These are phyloP conservation scores for Yamadazyma dushanensis DNA, from an alignment of 1,139 yeast species.

Conservation along the genomic window DNA sequence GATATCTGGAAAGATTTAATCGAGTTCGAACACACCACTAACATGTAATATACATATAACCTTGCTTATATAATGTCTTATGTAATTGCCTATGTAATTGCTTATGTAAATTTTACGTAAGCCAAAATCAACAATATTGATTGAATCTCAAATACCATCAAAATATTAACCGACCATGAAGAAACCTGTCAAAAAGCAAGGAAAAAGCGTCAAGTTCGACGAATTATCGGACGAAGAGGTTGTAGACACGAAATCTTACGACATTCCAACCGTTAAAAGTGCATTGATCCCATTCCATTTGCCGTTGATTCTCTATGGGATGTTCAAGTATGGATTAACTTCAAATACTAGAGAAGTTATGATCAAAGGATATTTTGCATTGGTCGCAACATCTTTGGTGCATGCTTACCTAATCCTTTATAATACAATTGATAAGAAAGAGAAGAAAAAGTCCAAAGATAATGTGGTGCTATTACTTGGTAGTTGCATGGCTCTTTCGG, in stretches of 20 bases:
- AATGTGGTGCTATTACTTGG: constrained; percentile 35
- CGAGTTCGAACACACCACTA: constrained; percentile 44
- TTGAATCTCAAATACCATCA: background rate
- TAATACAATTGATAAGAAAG: constrained; percentile 9
- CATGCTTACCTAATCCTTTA: constrained; percentile 26
- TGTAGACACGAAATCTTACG: constrained; percentile 6
- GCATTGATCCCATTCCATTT: constrained; percentile 47
- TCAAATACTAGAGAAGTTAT: constrained; percentile 25
- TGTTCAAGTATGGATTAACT: constrained; percentile 41
- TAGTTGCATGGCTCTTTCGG: constrained; percentile 40
- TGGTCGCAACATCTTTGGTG: constrained; percentile 26
- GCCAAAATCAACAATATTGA: background rate
- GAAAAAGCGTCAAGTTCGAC: constrained; percentile 17
- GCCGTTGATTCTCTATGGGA: constrained; percentile 35
- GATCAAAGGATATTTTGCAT: constrained; percentile 27
- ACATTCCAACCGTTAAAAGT: constrained; percentile 10
- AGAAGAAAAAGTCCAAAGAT: constrained; percentile 21
- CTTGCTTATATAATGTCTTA: too few relatives aligned
- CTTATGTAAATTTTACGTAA: background rate
- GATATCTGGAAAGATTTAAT: constrained; percentile 72
- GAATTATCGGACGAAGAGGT: constrained; percentile 12
- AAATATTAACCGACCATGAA: constrained; percentile 1
- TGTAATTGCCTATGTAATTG: too few relatives aligned
- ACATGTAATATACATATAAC: constrained; percentile 10
- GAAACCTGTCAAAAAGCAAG: constrained; percentile 5